Evolutionary conservation across 2,329 filamentous ascomycete species (phyloP).

Genomic region (Scedosporium dehoogii): DNA sequence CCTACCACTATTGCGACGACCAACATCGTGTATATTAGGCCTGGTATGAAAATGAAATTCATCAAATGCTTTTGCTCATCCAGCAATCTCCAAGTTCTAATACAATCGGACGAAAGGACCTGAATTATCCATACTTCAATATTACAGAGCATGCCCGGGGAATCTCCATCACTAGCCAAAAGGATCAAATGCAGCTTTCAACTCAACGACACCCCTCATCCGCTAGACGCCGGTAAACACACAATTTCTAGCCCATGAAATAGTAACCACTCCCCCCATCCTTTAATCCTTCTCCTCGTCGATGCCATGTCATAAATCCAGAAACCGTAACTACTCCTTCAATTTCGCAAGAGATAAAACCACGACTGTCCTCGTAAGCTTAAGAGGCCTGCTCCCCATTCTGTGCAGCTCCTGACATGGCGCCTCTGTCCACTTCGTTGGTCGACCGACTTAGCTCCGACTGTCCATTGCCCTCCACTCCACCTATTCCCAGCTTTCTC

Average conservation of each 20-base stretch:
- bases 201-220: background rate
- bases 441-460: too few species aligned
- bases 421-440: too few species aligned
- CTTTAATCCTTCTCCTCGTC: background rate
- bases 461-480: background rate
- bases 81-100: background rate
- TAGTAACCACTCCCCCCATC: background rate
- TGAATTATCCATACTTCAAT: background rate
- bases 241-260: background rate
- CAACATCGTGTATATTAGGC: too few species aligned
- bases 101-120: background rate
- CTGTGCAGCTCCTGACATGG: too few species aligned
- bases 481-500: constrained; percentile 35
- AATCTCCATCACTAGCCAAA: background rate
- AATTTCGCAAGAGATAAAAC: too few species aligned
- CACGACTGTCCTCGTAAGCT: too few species aligned
- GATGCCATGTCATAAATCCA: too few species aligned
- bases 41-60: too few species aligned
- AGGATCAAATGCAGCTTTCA: background rate
- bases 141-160: background rate
- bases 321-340: too few species aligned
- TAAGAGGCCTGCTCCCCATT: too few species aligned
- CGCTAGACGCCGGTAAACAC: background rate
- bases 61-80: too few species aligned
- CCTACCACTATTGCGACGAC: too few species aligned